Conservation (phyloP, 345 rosid genomes). For the Populus euphratica region DNA sequence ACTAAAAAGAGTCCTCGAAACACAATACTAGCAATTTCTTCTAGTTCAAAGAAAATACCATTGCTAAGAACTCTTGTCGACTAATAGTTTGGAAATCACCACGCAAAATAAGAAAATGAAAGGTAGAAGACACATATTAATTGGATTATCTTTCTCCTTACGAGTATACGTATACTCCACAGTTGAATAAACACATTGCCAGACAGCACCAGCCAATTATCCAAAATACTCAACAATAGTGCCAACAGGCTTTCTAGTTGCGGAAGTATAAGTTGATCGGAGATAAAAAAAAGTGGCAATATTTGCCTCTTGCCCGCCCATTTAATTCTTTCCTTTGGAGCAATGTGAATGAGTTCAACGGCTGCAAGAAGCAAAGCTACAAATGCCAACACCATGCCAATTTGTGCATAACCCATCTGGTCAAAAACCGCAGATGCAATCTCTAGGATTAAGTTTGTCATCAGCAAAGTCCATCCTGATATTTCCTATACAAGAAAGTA, state of each 20-base stretch:
- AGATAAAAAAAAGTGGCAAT: neutral
- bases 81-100: neutral
- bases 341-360: neutral
- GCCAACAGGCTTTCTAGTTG: neutral
- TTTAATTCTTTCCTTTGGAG: neutral
- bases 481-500: neutral
- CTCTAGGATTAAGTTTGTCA: neutral
- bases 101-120: neutral
- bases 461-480: neutral
- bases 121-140: neutral
- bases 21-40: too few relatives aligned
- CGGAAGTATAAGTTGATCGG: neutral
- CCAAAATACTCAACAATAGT: neutral
- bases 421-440: slow-evolving; percentile 2
- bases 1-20: too few relatives aligned
- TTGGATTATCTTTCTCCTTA: neutral
- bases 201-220: too few relatives aligned
- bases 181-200: too few relatives aligned
- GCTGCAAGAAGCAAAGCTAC: neutral
- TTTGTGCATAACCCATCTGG: neutral
- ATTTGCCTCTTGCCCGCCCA: neutral
- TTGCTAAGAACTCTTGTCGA: too few relatives aligned
- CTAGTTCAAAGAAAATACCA: too few relatives aligned
- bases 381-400: neutral
- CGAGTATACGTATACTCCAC: too few relatives aligned